These are phyloP conservation scores for Cyclanthera cordifolia DNA, from an alignment of 306 rosid genomes.

Conservation along the genomic window DNA sequence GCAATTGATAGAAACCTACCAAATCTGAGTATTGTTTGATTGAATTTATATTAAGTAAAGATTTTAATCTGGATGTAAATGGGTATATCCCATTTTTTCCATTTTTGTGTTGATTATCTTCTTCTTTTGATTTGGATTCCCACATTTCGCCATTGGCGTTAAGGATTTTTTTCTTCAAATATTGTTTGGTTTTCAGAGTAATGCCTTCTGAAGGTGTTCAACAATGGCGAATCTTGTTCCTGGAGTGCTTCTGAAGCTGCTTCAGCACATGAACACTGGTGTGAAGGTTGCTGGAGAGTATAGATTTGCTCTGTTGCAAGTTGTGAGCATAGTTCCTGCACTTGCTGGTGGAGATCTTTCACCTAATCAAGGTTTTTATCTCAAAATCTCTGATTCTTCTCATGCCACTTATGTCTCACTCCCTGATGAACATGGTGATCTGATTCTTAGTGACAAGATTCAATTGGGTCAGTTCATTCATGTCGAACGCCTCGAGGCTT, in stretches of 20 bases:
- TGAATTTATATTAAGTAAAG: conserved; percentile 19
- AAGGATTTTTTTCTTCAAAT: background rate
- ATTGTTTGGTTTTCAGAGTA: conserved; percentile 21
- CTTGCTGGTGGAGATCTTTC: conserved; percentile 83
- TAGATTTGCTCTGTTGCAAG: conserved; percentile 80
- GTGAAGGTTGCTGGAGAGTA: conserved; percentile 87
- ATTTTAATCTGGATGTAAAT: conserved; percentile 20
- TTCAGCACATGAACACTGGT: conserved; percentile 94
- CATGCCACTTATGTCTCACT: conserved; percentile 93
- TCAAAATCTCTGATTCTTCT: conserved; percentile 91
- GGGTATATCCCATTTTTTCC: background rate
- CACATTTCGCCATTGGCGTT: background rate
- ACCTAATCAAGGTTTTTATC: conserved; percentile 81
- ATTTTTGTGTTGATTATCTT: background rate
- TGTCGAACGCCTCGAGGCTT: conserved; percentile 75
- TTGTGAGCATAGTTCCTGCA: conserved; percentile 93
- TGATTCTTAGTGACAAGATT: conserved; percentile 91
- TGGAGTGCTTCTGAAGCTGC: conserved; percentile 82
- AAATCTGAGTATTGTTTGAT: conserved; percentile 23
- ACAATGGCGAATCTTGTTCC: conserved; percentile 96
- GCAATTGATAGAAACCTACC: conserved; percentile 17
- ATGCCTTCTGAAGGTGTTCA: conserved; percentile 49
- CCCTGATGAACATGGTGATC: conserved; percentile 88
- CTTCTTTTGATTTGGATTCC: conserved; percentile 1
- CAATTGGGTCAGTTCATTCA: conserved; percentile 89